Evolutionary conservation across 345 rosid species (phyloP).

Genomic region (Eucalyptus pauciflora): DNA sequence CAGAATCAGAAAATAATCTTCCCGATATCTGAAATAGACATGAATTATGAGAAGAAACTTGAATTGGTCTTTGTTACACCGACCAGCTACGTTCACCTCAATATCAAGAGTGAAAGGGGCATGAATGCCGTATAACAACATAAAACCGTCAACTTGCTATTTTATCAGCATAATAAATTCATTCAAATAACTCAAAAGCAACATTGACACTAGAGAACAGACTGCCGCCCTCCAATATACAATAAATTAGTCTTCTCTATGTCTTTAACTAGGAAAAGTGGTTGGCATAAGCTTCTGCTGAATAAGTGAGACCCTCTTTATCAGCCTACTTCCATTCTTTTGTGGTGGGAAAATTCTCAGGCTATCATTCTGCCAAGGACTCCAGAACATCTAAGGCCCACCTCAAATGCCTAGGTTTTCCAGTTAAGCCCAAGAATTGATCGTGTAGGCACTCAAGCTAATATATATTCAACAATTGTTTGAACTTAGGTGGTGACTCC

Average conservation of each 20-base stretch:
- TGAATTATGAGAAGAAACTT: not conserved
- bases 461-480: not conserved
- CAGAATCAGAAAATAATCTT: slow-evolving; percentile 94
- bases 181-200: not conserved
- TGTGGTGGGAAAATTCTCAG: not conserved
- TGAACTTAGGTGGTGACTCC: not conserved
- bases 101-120: not conserved
- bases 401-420: not conserved
- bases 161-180: not conserved
- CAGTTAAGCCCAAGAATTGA: not conserved
- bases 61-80: not conserved
- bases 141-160: not conserved
- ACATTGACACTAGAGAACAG: not conserved
- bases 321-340: not conserved
- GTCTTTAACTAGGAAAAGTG: not conserved
- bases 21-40: slow-evolving; percentile 68
- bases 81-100: not conserved
- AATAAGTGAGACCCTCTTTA: not conserved
- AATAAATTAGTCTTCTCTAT: not conserved
- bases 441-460: not conserved
- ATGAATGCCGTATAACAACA: not conserved
- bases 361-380: not conserved
- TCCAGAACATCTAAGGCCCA: not conserved
- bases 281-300: not conserved
- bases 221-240: not conserved